Evolutionary conservation across 176 grass and related monocot genomes (phyloP).

Genomic region (Saccharum spontaneum): DNA sequence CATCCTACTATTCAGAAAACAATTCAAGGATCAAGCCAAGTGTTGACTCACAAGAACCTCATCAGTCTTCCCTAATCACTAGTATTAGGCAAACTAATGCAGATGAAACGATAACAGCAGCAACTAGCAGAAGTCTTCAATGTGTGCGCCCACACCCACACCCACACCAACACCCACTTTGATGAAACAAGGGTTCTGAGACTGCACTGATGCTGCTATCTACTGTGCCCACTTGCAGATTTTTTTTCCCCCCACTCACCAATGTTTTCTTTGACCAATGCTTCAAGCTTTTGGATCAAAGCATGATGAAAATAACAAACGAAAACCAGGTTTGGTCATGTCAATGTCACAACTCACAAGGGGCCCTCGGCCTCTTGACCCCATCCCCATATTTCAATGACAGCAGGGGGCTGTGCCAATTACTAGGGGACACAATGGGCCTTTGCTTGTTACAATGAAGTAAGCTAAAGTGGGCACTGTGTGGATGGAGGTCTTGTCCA

Average conservation of each 20-base stretch:
- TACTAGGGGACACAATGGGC: slow-evolving; percentile 47
- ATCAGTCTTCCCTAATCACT: background rate
- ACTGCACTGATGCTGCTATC: slow-evolving; percentile 37
- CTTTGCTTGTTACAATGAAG: slow-evolving; percentile 55
- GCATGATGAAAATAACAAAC: slow-evolving; percentile 2
- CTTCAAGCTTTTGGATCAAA: slow-evolving; percentile 19
- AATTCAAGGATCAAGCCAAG: slow-evolving; percentile 29
- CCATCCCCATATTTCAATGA: slow-evolving; percentile 37
- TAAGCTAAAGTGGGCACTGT: slow-evolving; percentile 51
- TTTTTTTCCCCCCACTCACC: background rate
- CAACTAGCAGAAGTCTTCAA: slow-evolving; percentile 10
- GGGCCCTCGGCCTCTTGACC: slow-evolving; percentile 10
- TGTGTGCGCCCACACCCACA: slow-evolving; percentile 10
- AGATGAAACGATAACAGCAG: background rate
- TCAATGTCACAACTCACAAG: slow-evolving; percentile 33
- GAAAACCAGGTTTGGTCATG: slow-evolving; percentile 58
- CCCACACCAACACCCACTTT: slow-evolving; percentile 22
- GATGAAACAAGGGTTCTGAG: slow-evolving; percentile 33
- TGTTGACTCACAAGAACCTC: slow-evolving; percentile 32
- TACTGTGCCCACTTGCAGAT: slow-evolving; percentile 43
- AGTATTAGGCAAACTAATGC: slow-evolving; percentile 34
- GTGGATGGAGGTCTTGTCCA: slow-evolving; percentile 31
- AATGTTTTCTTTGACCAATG: slow-evolving; percentile 60
- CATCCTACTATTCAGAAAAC: background rate
- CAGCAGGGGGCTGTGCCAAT: slow-evolving; percentile 47